Percentiles rank a stretch among this genome's conserved stretches.
Evolutionary conservation across 1,139 yeast species (phyloP).

Genomic region (Yarrowia galli): DNA sequence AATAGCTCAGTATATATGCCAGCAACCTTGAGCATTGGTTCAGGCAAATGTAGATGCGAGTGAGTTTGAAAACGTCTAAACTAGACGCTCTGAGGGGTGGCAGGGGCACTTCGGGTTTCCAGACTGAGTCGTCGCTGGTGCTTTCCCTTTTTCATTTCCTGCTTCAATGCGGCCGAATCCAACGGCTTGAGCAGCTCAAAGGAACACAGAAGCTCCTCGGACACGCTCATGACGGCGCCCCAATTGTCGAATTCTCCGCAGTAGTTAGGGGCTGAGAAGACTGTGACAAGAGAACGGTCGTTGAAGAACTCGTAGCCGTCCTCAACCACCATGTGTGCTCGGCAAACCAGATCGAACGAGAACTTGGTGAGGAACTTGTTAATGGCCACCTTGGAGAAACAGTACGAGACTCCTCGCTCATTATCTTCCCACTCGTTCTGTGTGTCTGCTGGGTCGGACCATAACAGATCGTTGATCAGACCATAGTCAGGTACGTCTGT

Average conservation of each 20-base stretch:
- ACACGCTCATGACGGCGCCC: constrained; percentile 91
- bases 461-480: constrained; percentile 82
- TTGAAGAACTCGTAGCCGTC: constrained; percentile 98
- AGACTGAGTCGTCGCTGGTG: constrained; percentile 47
- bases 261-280: constrained; percentile 88
- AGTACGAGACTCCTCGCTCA: constrained; percentile 96
- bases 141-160: constrained; percentile 59
- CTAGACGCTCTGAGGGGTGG: constrained; percentile 38
- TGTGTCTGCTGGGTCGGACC: constrained; percentile 98
- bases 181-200: constrained; percentile 93
- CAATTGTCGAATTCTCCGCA: constrained; percentile 91
- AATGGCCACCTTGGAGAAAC: constrained; percentile 91
- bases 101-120: constrained; percentile 34
- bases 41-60: constrained; percentile 33
- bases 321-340: constrained; percentile 99
- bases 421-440: constrained; percentile 97
- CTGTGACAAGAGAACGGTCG: constrained; percentile 91
- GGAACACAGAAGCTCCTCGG: constrained; percentile 77
- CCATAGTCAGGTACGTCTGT: constrained; percentile 99
- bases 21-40: constrained; percentile 34
- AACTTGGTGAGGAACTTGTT: constrained; percentile 86
- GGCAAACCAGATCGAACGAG: constrained; percentile 91
- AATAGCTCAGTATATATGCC: constrained; percentile 34
- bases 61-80: constrained; percentile 10
- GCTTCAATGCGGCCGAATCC: constrained; percentile 91